A percentile compares a stretch with the other conserved stretches of the same genome.
Evolutionary conservation across 805 yeast species (phyloP).

Genomic region (Danielia oregonensis): DNA sequence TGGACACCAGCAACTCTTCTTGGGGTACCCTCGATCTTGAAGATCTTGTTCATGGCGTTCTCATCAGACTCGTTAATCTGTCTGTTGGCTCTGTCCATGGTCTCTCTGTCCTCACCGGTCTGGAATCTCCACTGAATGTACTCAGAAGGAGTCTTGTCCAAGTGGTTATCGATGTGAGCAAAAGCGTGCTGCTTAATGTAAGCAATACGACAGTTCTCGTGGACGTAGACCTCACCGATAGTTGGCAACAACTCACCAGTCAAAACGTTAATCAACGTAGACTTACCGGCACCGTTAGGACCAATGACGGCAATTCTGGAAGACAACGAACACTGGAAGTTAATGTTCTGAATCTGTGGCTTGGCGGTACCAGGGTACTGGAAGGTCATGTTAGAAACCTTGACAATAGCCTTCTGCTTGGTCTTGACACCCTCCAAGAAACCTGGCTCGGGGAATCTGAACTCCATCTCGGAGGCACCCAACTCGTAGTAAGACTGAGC

Average conservation of each 20-base stretch:
- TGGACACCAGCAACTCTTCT: conserved; percentile 94
- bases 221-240: conserved; percentile 97
- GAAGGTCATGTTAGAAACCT: conserved; percentile 96
- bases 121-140: conserved; percentile 99
- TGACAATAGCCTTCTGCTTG: conserved; percentile 99
- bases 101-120: conserved; percentile 99
- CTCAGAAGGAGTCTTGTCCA: conserved; percentile 99
- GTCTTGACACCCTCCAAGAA: conserved; percentile 99
- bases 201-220: conserved; percentile 99
- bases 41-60: conserved; percentile 98
- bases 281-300: conserved; percentile 99
- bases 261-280: conserved; percentile 96
- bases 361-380: conserved; percentile 98
- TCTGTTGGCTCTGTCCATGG: conserved; percentile 99
- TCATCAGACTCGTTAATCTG: conserved; percentile 96
- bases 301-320: conserved; percentile 99
- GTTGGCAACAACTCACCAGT: conserved; percentile 99
- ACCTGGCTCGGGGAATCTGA: conserved; percentile 99
- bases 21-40: conserved; percentile 97
- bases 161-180: conserved; percentile 97
- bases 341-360: conserved; percentile 88
- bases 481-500: conserved; percentile 98
- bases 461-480: conserved; percentile 96
- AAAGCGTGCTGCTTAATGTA: conserved; percentile 99
- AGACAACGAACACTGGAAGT: conserved; percentile 98